Evolutionary conservation across 495 filamentous ascomycete genomes (phyloP).

Genomic region (Aspergillus leporis): DNA sequence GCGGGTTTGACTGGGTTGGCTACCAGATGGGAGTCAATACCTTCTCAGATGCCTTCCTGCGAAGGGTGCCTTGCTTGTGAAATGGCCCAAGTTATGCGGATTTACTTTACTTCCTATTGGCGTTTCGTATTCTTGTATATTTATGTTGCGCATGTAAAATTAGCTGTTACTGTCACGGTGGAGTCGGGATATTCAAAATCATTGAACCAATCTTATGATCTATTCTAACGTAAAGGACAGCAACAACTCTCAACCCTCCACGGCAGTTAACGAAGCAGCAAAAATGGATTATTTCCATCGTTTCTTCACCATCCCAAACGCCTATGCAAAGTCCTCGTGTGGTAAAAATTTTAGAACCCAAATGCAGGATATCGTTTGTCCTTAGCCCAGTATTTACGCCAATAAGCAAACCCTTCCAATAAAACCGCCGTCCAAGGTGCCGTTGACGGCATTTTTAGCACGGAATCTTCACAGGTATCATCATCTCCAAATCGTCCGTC

Average conservation of each 20-base stretch:
- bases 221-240: background rate
- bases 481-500: background rate
- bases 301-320: slow-evolving; percentile 3
- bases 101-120: slow-evolving; percentile 2
- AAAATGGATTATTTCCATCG: background rate
- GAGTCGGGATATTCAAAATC: background rate
- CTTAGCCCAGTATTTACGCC: slow-evolving; percentile 26
- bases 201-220: background rate
- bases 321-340: slow-evolving; percentile 1
- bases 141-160: background rate
- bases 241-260: background rate
- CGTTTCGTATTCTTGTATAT: slow-evolving; percentile 6
- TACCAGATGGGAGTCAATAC: too few relatives aligned
- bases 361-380: slow-evolving; percentile 29
- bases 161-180: background rate
- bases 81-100: background rate
- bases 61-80: too few relatives aligned
- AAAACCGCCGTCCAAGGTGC: background rate
- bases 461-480: slow-evolving; percentile 2
- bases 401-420: slow-evolving; percentile 10
- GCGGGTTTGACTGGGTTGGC: background rate
- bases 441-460: slow-evolving; percentile 3
- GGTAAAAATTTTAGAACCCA: slow-evolving; percentile 10
- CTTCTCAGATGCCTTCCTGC: too few relatives aligned
- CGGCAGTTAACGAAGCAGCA: background rate